Evolutionary conservation across 352 stramenopile species (phyloP).

Genomic region (Phytophthora meadii): DNA sequence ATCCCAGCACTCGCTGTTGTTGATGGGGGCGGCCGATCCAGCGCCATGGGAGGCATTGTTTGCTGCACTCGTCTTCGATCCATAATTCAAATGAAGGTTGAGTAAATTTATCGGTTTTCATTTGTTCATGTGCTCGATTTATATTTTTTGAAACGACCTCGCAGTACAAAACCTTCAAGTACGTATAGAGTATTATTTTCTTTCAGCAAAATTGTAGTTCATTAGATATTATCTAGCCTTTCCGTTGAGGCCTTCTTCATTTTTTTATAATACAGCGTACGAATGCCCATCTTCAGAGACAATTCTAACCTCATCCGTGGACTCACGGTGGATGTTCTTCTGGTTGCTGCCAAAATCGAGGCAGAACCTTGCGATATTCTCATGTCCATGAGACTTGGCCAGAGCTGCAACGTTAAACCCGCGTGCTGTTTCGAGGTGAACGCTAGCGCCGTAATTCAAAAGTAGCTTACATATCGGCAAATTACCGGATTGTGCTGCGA

Average conservation of each 20-base stretch:
- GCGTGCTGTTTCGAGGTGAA: conserved; percentile 36
- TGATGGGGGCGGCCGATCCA: conserved; percentile 15
- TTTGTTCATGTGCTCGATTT: background rate
- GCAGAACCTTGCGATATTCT: conserved; percentile 42
- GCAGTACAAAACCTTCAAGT: too few species aligned
- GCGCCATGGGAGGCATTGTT: conserved; percentile 17
- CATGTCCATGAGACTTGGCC: conserved; percentile 37
- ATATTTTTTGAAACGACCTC: conserved; percentile 15
- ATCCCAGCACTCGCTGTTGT: conserved; percentile 71
- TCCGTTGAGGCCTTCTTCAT: conserved; percentile 17
- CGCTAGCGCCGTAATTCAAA: conserved; percentile 39
- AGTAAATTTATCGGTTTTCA: background rate
- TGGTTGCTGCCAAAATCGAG: conserved; percentile 18
- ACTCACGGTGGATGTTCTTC: conserved; percentile 5
- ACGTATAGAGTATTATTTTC: too few species aligned
- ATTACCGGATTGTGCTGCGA: conserved; percentile 61
- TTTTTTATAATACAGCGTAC: conserved; percentile 46
- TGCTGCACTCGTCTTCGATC: conserved; percentile 28
- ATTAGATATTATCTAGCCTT: conserved; percentile 8
- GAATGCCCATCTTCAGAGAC: conserved; percentile 43
- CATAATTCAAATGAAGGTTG: conserved; percentile 6
- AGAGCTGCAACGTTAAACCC: conserved; percentile 36
- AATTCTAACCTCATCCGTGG: conserved; percentile 41
- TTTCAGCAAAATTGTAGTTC: background rate
- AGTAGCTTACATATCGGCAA: conserved; percentile 59